phyloP scores from a whole-genome alignment of 2,329 filamentous ascomycete genomes.

The Colletotrichum australisinense region DNA sequence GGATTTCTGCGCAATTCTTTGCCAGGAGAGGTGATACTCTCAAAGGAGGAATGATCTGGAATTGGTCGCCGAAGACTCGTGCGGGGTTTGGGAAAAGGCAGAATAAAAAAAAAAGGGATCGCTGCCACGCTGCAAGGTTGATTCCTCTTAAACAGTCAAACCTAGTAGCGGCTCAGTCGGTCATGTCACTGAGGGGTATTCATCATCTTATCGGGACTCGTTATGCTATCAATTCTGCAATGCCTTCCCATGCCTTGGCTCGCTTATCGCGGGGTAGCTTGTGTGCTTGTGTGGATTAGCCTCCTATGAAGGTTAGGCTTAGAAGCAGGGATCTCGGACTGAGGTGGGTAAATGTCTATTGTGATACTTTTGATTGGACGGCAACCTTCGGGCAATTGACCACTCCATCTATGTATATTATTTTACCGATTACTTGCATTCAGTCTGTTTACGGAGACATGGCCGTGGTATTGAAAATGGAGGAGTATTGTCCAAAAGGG shows the following conservation, averaged over 20 bases:
- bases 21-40: neutral
- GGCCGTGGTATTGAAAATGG: neutral
- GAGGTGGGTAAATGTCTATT: neutral
- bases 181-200: conserved; percentile 15
- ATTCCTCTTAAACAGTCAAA: conserved; percentile 1
- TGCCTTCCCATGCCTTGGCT: neutral
- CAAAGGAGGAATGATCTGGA: neutral
- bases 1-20: neutral
- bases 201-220: neutral
- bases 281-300: neutral
- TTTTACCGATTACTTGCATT: neutral
- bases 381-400: neutral
- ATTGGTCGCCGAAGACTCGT: neutral
- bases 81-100: neutral
- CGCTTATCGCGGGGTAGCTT: conserved; percentile 8
- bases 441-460: neutral
- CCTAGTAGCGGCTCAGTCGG: neutral
- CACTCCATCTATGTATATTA: neutral
- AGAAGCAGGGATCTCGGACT: neutral
- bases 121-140: too few species aligned
- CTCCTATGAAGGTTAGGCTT: neutral
- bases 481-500: neutral
- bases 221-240: neutral
- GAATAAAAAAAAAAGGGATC: neutral
- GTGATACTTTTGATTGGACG: neutral